Base-by-base conservation (phyloP, 495 filamentous ascomycete species). In the Aspergillus asperescens region DNA sequence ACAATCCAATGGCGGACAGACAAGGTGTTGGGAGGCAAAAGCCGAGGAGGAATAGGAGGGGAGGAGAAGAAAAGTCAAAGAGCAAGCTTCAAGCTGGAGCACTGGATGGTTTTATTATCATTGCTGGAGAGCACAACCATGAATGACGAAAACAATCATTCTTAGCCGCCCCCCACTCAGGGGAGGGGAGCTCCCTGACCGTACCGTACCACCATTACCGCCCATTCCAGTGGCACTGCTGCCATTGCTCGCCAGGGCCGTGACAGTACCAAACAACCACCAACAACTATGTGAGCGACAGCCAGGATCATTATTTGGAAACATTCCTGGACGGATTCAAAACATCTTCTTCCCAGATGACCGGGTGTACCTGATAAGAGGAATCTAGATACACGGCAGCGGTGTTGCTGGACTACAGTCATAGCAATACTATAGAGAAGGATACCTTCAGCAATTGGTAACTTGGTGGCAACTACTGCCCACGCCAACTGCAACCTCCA, bases 1-100 rank as follows among this genome's bases (percentile, higher is more conserved):
- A 47, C 44, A 34, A 34, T 46, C 43, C 43, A 46, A 27, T 52
- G 41, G 48, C 23, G 22, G 12, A 41, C 16, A 39, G 31, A 45
- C 41, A 52, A 41, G 20, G 34, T n/a, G 37, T 27, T 40, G 3
- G 23, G 28, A 24, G 48, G 18, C 19, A 29, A 44, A 35, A 44
- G 25, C 29, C 18, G 19, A 38, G 13, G 22, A 19, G 18, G 29
- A 16, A 29, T 7, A 34, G 18, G n/a, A 42, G 18, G 22, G 48
- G 6, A 27, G 13, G 20, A 44, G 24, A 24, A 22, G 38, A 12
- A 12, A 23, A 32, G 23, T 25, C 25, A 20, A 5, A 42, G 22
- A 9, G 41, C 4, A 13, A 44, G 41, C 12, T 47, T 44, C n/a
- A 20, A 32, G 32, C 34, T 32, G 54, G 24, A 52, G 13, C 48